Percentiles rank a stretch among this genome's conserved stretches.
phyloP scores from a whole-genome alignment of 1,284 basidiomycete species.

The Cryptococcus neoformans region DNA sequence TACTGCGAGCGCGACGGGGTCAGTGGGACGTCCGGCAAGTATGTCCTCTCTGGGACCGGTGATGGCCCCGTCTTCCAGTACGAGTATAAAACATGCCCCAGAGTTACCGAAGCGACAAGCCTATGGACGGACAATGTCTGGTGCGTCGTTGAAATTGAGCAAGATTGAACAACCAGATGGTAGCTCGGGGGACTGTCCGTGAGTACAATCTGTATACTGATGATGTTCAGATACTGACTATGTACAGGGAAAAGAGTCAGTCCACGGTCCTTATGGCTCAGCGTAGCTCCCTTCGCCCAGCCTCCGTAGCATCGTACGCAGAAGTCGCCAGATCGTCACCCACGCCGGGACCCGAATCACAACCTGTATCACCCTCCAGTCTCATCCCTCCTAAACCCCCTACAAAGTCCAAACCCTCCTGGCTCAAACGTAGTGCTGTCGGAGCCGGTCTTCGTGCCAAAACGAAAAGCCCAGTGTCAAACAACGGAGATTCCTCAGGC shows the following conservation, averaged over 20 bases:
- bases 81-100: constrained; percentile 4
- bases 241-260: constrained; percentile 1
- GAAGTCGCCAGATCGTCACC: constrained; percentile 13
- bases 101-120: constrained; percentile 8
- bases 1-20: too few species aligned
- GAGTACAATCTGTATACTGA: constrained; percentile 1
- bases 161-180: not conserved
- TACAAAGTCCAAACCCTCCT: constrained; percentile 35
- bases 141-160: not conserved
- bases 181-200: constrained; percentile 1
- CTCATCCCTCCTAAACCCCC: constrained; percentile 17
- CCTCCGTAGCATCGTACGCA: constrained; percentile 16
- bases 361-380: constrained; percentile 18
- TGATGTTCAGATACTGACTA: not conserved
- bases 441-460: constrained; percentile 32
- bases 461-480: constrained; percentile 29
- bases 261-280: constrained; percentile 25
- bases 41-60: not conserved
- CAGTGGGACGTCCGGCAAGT: too few species aligned
- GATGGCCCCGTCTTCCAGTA: constrained; percentile 2
- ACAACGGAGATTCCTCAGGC: constrained; percentile 10
- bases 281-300: constrained; percentile 28
- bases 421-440: constrained; percentile 38
- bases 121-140: too few species aligned
- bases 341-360: not conserved